Evolutionary conservation across 2,329 filamentous ascomycete species (phyloP).

Genomic region (Arthrobotrys megalospora): DNA sequence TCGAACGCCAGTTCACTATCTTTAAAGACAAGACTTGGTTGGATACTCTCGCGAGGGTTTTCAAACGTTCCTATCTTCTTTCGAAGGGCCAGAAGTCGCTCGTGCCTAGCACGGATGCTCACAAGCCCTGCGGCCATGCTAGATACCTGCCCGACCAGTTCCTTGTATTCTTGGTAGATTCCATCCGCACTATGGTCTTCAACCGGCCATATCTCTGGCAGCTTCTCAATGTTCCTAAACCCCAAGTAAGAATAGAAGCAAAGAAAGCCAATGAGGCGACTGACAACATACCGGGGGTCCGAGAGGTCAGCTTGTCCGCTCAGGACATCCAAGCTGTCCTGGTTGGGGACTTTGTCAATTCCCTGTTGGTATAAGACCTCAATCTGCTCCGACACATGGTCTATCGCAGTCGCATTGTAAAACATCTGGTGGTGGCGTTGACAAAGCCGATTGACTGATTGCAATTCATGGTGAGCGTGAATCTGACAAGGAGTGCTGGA

Average conservation of each 20-base stretch:
- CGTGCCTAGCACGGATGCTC: slow-evolving; percentile 72
- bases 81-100: slow-evolving; percentile 72
- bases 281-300: slow-evolving; percentile 26
- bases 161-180: slow-evolving; percentile 89
- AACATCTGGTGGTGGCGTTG: slow-evolving; percentile 77
- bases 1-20: slow-evolving; percentile 85
- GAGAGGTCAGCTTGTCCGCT: slow-evolving; percentile 41
- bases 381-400: slow-evolving; percentile 81
- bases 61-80: slow-evolving; percentile 80
- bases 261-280: neutral
- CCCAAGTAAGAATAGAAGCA: neutral
- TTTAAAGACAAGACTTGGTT: slow-evolving; percentile 85
- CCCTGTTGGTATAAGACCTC: slow-evolving; percentile 73
- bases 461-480: neutral
- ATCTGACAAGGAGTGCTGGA: too few relatives aligned
- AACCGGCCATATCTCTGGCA: slow-evolving; percentile 59
- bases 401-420: slow-evolving; percentile 78
- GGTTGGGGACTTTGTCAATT: slow-evolving; percentile 68
- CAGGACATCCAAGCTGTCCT: slow-evolving; percentile 61
- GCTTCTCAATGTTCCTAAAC: slow-evolving; percentile 62
- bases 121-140: slow-evolving; percentile 71
- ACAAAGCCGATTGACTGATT: slow-evolving; percentile 74
- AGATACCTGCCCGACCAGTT: slow-evolving; percentile 71
- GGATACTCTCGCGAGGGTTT: slow-evolving; percentile 80
- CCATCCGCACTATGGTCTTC: slow-evolving; percentile 78